phyloP scores from a whole-genome alignment of 164 flowering plant species.

The Amborella trichopoda region DNA sequence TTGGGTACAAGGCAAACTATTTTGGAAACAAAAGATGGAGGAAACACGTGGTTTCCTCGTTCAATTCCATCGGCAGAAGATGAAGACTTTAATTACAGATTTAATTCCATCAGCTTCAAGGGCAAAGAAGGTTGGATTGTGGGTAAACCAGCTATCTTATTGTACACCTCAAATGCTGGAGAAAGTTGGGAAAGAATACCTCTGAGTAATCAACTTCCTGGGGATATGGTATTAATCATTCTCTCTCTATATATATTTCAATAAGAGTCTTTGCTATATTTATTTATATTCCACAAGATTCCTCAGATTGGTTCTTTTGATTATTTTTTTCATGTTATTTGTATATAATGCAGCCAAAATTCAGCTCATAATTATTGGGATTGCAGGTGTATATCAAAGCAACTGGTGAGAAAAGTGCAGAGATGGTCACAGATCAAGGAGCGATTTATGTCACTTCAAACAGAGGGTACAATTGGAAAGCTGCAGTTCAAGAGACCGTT shows the following conservation, averaged over 20 bases:
- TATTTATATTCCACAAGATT: not conserved
- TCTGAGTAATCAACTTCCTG: constrained; percentile 86
- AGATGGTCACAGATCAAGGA: constrained; percentile 96
- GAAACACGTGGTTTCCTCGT: constrained; percentile 85
- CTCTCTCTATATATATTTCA: not conserved
- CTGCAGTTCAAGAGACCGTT: constrained; percentile 95
- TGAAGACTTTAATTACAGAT: constrained; percentile 94
- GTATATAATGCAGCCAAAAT: no score
- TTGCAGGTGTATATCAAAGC: constrained; percentile 84
- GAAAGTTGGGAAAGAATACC: constrained; percentile 90
- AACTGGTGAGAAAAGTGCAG: constrained; percentile 91
- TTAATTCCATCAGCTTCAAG: constrained; percentile 79
- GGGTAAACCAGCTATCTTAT: constrained; percentile 87
- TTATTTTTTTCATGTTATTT: no score
- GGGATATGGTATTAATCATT: constrained; percentile 59
- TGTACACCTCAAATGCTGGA: constrained; percentile 85
- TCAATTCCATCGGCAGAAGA: constrained; percentile 94
- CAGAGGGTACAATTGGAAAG: constrained; percentile 94
- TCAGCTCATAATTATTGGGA: not conserved
- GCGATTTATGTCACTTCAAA: constrained; percentile 90
- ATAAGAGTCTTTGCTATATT: not conserved
- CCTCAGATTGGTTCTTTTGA: not conserved
- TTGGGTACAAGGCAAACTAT: constrained; percentile 96
- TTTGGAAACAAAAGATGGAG: constrained; percentile 95
- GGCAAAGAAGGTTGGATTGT: constrained; percentile 98